Percentiles rank a stretch among this genome's conserved stretches.
phyloP scores from a whole-genome alignment of 2,329 filamentous ascomycete species.

The Elsinoe arachidis region DNA sequence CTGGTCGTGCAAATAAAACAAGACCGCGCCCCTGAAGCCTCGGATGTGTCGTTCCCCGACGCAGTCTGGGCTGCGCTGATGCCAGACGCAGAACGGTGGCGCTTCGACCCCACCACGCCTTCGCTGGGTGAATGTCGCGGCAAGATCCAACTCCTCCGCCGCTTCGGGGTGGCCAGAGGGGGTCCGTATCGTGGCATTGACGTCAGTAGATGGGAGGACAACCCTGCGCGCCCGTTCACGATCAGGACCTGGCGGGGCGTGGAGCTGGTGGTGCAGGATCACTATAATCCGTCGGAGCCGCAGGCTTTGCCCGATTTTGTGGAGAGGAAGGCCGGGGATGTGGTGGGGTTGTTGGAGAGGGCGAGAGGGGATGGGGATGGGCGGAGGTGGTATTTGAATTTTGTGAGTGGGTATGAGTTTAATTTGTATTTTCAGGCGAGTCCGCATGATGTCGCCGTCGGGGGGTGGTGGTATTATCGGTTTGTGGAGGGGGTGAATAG shows the following conservation, averaged over 20 bases:
- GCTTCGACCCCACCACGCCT: slow-evolving; percentile 28
- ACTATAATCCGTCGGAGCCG: slow-evolving; percentile 36
- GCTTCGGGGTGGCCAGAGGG: slow-evolving; percentile 19
- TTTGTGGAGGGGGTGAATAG: slow-evolving; percentile 40
- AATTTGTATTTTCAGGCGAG: slow-evolving; percentile 29
- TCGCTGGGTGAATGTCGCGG: slow-evolving; percentile 26
- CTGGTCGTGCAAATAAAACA: slow-evolving; percentile 30
- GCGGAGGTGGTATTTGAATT: slow-evolving; percentile 36
- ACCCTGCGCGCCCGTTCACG: slow-evolving; percentile 27
- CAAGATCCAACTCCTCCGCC: slow-evolving; percentile 30
- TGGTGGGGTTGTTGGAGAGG: slow-evolving; percentile 31
- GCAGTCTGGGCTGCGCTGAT: slow-evolving; percentile 27
- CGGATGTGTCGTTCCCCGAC: slow-evolving; percentile 30
- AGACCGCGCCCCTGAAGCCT: slow-evolving; percentile 25
- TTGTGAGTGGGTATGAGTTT: slow-evolving; percentile 39
- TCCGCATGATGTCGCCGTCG: slow-evolving; percentile 34
- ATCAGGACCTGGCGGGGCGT: slow-evolving; percentile 32
- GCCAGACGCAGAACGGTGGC: slow-evolving; percentile 24
- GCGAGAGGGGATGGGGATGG: slow-evolving; percentile 24
- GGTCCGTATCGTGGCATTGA: slow-evolving; percentile 24
- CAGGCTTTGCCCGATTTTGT: slow-evolving; percentile 34
- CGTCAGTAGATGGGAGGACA: slow-evolving; percentile 28
- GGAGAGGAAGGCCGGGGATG: slow-evolving; percentile 31
- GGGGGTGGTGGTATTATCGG: slow-evolving; percentile 34
- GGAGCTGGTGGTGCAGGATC: slow-evolving; percentile 39